phyloP scores from a whole-genome alignment of 2,329 filamentous ascomycete genomes.

The Aspergillus viridinutans region DNA sequence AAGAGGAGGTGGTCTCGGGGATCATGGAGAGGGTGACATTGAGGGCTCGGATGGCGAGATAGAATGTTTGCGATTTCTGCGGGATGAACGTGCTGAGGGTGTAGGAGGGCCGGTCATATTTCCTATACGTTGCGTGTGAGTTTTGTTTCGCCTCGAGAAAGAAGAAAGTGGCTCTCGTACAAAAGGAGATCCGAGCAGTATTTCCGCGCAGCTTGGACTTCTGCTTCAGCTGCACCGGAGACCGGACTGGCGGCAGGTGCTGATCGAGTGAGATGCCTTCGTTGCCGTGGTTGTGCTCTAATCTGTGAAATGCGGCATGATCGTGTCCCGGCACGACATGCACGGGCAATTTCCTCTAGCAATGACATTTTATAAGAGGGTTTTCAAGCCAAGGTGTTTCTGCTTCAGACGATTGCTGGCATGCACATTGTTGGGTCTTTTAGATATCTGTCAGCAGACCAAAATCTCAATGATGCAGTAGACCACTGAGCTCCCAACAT shows the following conservation, averaged over 20 bases:
- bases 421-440: background rate
- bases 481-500: background rate
- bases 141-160: background rate
- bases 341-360: conserved; percentile 16
- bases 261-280: conserved; percentile 24
- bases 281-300: conserved; percentile 11
- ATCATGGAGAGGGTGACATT: conserved; percentile 90
- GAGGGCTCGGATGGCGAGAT: conserved; percentile 84
- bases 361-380: conserved; percentile 14
- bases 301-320: conserved; percentile 7
- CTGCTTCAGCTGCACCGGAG: conserved; percentile 35
- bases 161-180: conserved; percentile 31
- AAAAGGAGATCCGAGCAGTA: conserved; percentile 58
- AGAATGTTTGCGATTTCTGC: conserved; percentile 68
- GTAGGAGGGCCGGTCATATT: conserved; percentile 84
- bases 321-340: conserved; percentile 16
- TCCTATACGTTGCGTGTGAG: conserved; percentile 48
- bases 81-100: conserved; percentile 83
- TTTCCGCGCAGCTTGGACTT: conserved; percentile 51
- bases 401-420: background rate
- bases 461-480: background rate
- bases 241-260: conserved; percentile 11
- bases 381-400: background rate
- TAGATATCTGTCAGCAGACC: background rate
- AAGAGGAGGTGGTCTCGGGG: conserved; percentile 82